Evolutionary conservation across 1,139 yeast genomes (phyloP).

Genomic region (Geotrichum cucujoidarum): DNA sequence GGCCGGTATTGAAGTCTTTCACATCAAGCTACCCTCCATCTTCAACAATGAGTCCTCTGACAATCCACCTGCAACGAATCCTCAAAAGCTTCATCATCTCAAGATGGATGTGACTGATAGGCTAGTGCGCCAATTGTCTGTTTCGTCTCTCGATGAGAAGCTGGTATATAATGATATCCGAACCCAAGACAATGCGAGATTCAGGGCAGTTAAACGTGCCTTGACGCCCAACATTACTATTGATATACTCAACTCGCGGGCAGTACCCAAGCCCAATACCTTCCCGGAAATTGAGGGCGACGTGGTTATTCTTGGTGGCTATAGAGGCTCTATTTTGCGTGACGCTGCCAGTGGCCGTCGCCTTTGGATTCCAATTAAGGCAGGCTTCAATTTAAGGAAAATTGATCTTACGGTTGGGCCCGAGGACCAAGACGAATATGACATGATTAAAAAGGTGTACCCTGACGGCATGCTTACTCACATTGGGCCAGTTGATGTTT

Average conservation of each 20-base stretch:
- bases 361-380: slow-evolving; percentile 84
- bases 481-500: slow-evolving; percentile 82
- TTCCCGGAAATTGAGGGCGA: slow-evolving; percentile 60
- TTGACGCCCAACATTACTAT: slow-evolving; percentile 49
- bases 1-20: slow-evolving; percentile 27
- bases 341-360: slow-evolving; percentile 60
- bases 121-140: slow-evolving; percentile 52
- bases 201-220: slow-evolving; percentile 63
- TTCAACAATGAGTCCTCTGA: slow-evolving; percentile 18
- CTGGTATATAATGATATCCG: slow-evolving; percentile 50
- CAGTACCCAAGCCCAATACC: slow-evolving; percentile 26
- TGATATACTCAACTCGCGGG: slow-evolving; percentile 26
- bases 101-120: slow-evolving; percentile 29
- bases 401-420: slow-evolving; percentile 73
- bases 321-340: slow-evolving; percentile 75
- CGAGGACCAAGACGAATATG: slow-evolving; percentile 53
- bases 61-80: neutral
- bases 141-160: slow-evolving; percentile 63
- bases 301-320: slow-evolving; percentile 77
- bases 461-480: slow-evolving; percentile 79
- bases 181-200: slow-evolving; percentile 60
- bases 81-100: slow-evolving; percentile 1
- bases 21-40: slow-evolving; percentile 23
- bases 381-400: slow-evolving; percentile 70
- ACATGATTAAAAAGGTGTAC: slow-evolving; percentile 47